phyloP scores from a whole-genome alignment of 768 basidiomycete species.

The Holtermannia corniformis region DNA sequence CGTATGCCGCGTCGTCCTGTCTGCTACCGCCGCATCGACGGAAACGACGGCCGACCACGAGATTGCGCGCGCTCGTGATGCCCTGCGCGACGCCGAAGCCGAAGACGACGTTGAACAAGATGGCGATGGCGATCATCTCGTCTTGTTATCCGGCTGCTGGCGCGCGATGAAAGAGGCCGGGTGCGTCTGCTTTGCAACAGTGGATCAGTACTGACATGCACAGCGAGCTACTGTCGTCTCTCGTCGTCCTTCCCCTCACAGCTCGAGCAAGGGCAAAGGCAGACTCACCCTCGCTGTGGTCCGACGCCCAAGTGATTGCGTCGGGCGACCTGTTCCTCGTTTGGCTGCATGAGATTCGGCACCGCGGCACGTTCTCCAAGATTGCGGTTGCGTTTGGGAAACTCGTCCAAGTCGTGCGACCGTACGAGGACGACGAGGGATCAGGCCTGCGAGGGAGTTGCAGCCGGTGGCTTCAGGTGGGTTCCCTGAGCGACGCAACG shows the following conservation, averaged over 20 bases:
- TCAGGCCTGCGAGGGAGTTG: slow-evolving; percentile 10
- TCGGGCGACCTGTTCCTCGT: slow-evolving; percentile 26
- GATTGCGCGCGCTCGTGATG: slow-evolving; percentile 35
- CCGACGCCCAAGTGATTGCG: slow-evolving; percentile 9
- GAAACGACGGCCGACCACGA: slow-evolving; percentile 28
- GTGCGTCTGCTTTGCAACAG: slow-evolving; percentile 10
- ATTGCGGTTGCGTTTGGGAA: slow-evolving; percentile 29
- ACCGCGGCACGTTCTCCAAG: slow-evolving; percentile 39
- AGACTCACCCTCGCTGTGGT: slow-evolving; percentile 11
- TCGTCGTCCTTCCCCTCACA: slow-evolving; percentile 16
- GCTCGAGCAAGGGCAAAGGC: slow-evolving; percentile 1
- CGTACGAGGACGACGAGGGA: background rate
- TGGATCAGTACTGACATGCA: background rate
- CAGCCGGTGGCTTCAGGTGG: slow-evolving; percentile 28
- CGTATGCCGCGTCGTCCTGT: slow-evolving; percentile 25
- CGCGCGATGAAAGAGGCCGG: slow-evolving; percentile 37
- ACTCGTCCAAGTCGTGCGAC: slow-evolving; percentile 21
- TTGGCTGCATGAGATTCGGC: slow-evolving; percentile 39
- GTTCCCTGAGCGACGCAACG: no score
- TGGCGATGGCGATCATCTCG: slow-evolving; percentile 20
- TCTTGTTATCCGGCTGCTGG: slow-evolving; percentile 36
- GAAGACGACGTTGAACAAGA: slow-evolving; percentile 19
- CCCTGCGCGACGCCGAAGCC: slow-evolving; percentile 13
- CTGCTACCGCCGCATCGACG: slow-evolving; percentile 6
- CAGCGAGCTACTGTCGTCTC: slow-evolving; percentile 23